A percentile compares a stretch with the other conserved stretches of the same genome.
phyloP scores from a whole-genome alignment of 2,329 filamentous ascomycete species.

The Fusarium nurragi region DNA sequence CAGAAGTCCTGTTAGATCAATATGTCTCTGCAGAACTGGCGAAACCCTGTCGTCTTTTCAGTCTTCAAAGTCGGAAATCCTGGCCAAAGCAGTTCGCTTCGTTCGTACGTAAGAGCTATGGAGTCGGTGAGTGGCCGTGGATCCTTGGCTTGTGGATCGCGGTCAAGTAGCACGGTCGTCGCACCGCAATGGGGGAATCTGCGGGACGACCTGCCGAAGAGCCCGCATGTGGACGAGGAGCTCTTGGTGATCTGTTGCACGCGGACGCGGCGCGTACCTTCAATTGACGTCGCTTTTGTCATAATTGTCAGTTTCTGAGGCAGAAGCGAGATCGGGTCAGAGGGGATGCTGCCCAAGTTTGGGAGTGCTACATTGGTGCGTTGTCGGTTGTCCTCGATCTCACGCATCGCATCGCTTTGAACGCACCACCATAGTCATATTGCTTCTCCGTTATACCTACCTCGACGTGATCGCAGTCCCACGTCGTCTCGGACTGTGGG shows the following conservation, averaged over 20 bases:
- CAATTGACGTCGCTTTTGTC: conserved; percentile 15
- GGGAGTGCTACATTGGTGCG: conserved; percentile 16
- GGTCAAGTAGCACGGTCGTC: conserved; percentile 26
- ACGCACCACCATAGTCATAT: conserved; percentile 26
- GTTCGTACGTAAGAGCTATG: conserved; percentile 40
- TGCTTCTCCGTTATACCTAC: conserved; percentile 22
- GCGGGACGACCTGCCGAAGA: conserved; percentile 34
- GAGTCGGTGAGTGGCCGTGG: conserved; percentile 44
- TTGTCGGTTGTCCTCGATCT: conserved; percentile 32
- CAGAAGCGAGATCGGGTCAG: conserved; percentile 8
- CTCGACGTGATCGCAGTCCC: conserved; percentile 22
- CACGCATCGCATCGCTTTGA: conserved; percentile 10
- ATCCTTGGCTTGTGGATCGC: conserved; percentile 37
- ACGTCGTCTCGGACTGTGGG: conserved; percentile 28
- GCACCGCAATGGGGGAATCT: conserved; percentile 32
- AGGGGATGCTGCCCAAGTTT: not conserved
- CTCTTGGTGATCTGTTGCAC: conserved; percentile 19
- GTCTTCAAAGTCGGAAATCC: conserved; percentile 25
- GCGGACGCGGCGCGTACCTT: conserved; percentile 35
- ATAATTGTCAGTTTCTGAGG: not conserved
- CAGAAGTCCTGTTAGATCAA: conserved; percentile 4
- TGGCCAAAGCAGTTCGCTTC: conserved; percentile 38
- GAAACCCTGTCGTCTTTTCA: conserved; percentile 20
- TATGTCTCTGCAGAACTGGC: conserved; percentile 13
- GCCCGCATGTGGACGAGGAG: conserved; percentile 15